phyloP scores from a whole-genome alignment of 148 eudicot species.

The Selenicereus undatus region DNA sequence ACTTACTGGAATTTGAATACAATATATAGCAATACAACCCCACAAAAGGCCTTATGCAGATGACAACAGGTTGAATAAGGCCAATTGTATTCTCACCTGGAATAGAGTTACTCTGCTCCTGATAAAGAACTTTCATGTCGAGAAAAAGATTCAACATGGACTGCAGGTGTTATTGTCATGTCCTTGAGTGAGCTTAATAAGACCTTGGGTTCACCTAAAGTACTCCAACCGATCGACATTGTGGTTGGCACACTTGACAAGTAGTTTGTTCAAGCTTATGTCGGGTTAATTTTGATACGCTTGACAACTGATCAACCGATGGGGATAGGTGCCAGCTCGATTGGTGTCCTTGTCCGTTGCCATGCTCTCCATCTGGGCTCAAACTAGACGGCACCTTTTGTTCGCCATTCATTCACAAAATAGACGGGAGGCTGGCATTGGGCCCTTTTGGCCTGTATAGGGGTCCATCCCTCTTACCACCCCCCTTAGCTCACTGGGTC shows the following conservation, averaged over 20 bases:
- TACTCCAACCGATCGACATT: background rate
- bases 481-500: too few relatives aligned
- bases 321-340: too few relatives aligned
- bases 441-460: too few relatives aligned
- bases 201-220: background rate
- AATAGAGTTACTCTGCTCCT: background rate
- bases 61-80: slow-evolving; percentile 15
- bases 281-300: background rate
- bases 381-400: too few relatives aligned
- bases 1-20: slow-evolving; percentile 3
- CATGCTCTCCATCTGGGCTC: too few relatives aligned
- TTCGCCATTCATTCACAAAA: too few relatives aligned
- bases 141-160: background rate
- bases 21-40: background rate
- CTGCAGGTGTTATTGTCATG: background rate
- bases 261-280: background rate
- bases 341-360: too few relatives aligned
- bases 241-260: background rate
- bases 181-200: background rate
- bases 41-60: slow-evolving; percentile 9
- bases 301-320: too few relatives aligned
- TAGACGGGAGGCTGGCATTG: too few relatives aligned
- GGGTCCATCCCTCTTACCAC: too few relatives aligned
- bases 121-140: background rate
- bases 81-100: slow-evolving; percentile 3